Percentiles rank a stretch among this genome's conserved stretches.
Conservation (phyloP, 1,284 basidiomycete species). For the Ustilago trichophora region DNA sequence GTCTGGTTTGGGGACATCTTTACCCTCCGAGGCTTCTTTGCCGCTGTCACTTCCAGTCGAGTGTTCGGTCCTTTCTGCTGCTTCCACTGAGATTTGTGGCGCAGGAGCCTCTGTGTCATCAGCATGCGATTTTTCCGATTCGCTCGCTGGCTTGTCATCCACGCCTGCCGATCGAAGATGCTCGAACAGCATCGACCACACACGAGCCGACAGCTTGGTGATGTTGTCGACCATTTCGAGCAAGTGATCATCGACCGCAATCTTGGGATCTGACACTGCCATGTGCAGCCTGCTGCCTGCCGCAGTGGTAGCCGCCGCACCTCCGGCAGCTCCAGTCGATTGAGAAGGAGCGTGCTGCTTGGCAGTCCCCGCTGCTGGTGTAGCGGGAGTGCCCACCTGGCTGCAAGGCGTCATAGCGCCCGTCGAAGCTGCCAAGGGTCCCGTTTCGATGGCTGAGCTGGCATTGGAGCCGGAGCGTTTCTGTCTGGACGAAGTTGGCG, state of each 20-base stretch:
- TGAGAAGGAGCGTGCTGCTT: slow-evolving; percentile 12
- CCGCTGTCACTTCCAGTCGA: slow-evolving; percentile 2
- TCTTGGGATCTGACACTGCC: slow-evolving; percentile 25
- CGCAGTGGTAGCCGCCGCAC: slow-evolving; percentile 14
- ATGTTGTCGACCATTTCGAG: slow-evolving; percentile 52
- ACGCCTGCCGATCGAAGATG: slow-evolving; percentile 39
- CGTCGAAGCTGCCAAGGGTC: not conserved
- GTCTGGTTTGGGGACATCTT: not conserved
- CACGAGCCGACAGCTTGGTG: slow-evolving; percentile 48
- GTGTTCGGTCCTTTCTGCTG: not conserved
- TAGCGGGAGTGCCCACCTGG: slow-evolving; percentile 21
- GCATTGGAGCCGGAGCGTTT: slow-evolving; percentile 37
- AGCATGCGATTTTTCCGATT: not conserved
- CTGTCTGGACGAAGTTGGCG: slow-evolving; percentile 34
- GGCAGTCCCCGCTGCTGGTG: slow-evolving; percentile 11
- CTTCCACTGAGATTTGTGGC: not conserved
- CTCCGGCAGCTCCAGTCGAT: slow-evolving; percentile 8
- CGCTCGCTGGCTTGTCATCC: slow-evolving; percentile 1
- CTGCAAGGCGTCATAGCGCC: slow-evolving; percentile 18
- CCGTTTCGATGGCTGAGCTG: slow-evolving; percentile 20
- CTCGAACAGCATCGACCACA: slow-evolving; percentile 56
- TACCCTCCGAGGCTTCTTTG: slow-evolving; percentile 2
- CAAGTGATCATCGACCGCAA: slow-evolving; percentile 51
- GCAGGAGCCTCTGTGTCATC: slow-evolving; percentile 1
- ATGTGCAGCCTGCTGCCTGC: slow-evolving; percentile 16